A percentile compares a stretch with the other conserved stretches of the same genome.
Evolutionary conservation across 2,329 filamentous ascomycete species (phyloP).

Genomic region (Phaeomoniella chlamydospora): DNA sequence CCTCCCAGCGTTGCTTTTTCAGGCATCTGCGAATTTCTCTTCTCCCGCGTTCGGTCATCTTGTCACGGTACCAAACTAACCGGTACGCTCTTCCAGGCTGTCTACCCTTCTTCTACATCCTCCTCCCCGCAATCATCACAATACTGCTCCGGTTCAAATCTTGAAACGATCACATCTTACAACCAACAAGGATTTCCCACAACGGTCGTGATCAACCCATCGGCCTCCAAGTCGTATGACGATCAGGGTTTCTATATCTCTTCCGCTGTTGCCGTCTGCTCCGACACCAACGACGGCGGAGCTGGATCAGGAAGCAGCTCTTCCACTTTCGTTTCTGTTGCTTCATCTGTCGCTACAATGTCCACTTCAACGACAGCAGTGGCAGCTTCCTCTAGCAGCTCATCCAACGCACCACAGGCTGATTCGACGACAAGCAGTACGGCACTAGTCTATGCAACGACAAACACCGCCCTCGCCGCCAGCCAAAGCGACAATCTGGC

Average conservation of each 20-base stretch:
- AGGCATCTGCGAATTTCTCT: constrained; percentile 3
- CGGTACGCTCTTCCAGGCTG: constrained; percentile 23
- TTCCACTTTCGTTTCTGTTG: neutral
- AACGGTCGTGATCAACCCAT: constrained; percentile 23
- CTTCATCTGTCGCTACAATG: neutral
- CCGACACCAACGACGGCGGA: too few species aligned
- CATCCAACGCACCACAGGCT: neutral
- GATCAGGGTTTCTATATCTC: constrained; percentile 29
- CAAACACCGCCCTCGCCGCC: neutral
- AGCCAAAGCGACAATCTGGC: constrained; percentile 1
- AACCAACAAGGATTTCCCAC: constrained; percentile 36
- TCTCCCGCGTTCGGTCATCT: constrained; percentile 1
- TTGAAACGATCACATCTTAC: constrained; percentile 31
- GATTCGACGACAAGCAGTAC: neutral
- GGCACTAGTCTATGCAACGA: neutral
- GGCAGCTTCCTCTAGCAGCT: neutral
- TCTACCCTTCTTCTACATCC: constrained; percentile 39
- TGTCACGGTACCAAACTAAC: constrained; percentile 12
- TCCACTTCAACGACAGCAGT: too few species aligned
- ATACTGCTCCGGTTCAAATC: constrained; percentile 30
- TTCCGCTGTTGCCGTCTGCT: constrained; percentile 4
- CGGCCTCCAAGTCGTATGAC: constrained; percentile 27
- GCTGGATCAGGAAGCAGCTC: too few species aligned
- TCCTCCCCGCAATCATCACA: constrained; percentile 28
- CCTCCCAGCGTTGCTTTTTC: constrained; percentile 17